Base-by-base conservation (phyloP, 2,329 filamentous ascomycete genomes). In the Fusarium sp. region DNA sequence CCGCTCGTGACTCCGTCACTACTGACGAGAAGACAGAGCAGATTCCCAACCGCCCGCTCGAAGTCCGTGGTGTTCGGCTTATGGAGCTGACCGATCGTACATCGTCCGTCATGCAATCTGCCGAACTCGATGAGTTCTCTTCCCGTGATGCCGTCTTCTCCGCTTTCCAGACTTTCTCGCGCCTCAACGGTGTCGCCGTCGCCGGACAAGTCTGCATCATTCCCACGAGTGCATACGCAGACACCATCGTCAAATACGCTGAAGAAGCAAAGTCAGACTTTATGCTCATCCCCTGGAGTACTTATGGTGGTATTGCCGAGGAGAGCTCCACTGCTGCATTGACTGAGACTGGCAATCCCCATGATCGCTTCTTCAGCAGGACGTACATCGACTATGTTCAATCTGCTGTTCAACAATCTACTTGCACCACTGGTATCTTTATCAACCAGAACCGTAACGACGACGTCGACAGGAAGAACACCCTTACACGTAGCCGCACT, bases 101-200 rank as follows among this genome's bases (percentile, higher is more conserved):
- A 41, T 97, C 95, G 1, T 94, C 94, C 19, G 95, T 97, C 72
- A 98, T 98, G 95, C 91, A 93, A 72, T 93, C 97, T 13, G 90
- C 93, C 0, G 93, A 96, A 74, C 85, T 90, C 5, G 91, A 94
- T 39, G 92, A 96, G 48, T 86, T 89, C 63, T 87, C 87, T 26
- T 83, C 86, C 8, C 86, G 87, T 72, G 95, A 98, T 73, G 93
- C 95, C 0, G 90, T 98, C 6, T 89, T 97, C 55, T 97, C 97
- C 75, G 92, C 93, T 1, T 97, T 97, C 84, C 89, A 92, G 47
- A 93, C 93, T 0, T 94, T 97, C 71, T 93, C 93, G 2, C 91
- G 92, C 66, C 87, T 97, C 40, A 89, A 96, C 75, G 92, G 94
- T 66, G 85, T 97, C 2, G 89, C 93, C 1, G 90, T 95, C 17